phyloP scores from a whole-genome alignment of 164 flowering plant species.

The Akebia trifoliata region DNA sequence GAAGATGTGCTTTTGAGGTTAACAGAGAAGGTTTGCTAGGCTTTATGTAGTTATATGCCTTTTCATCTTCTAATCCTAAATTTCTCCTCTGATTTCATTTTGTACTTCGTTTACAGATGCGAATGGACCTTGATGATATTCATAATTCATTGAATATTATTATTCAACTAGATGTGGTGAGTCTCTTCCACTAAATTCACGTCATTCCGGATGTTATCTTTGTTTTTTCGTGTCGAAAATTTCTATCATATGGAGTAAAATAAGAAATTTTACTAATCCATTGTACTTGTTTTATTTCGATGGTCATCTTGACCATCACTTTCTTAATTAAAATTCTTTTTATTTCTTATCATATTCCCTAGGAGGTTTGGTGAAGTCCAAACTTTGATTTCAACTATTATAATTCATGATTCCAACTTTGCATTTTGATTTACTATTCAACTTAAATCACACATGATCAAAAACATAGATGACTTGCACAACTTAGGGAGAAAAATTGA shows the following conservation, averaged over 20 bases:
- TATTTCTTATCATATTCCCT: neutral
- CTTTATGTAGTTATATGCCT: conserved; percentile 9
- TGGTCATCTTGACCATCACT: no score
- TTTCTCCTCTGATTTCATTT: conserved; percentile 1
- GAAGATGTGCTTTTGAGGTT: conserved; percentile 64
- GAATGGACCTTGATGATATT: conserved; percentile 53
- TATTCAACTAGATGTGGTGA: conserved; percentile 69
- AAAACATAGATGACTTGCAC: neutral
- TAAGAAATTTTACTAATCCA: no score
- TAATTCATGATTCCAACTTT: no score
- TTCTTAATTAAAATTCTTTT: no score
- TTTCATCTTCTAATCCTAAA: neutral
- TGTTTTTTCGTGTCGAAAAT: no score
- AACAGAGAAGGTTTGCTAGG: conserved; percentile 59
- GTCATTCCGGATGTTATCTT: neutral
- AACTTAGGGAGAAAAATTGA: neutral
- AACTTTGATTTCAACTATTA: neutral
- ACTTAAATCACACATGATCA: neutral
- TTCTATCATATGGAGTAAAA: no score
- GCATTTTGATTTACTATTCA: neutral
- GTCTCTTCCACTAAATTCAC: conserved; percentile 13
- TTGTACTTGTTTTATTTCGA: no score
- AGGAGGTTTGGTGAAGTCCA: neutral
- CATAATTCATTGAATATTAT: conserved; percentile 35
- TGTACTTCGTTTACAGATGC: conserved; percentile 47